A percentile compares a stretch with the other conserved stretches of the same genome.
These are phyloP conservation scores for Aspergillus texensis DNA, from an alignment of 2,329 filamentous ascomycete species.

Conservation along the genomic window DNA sequence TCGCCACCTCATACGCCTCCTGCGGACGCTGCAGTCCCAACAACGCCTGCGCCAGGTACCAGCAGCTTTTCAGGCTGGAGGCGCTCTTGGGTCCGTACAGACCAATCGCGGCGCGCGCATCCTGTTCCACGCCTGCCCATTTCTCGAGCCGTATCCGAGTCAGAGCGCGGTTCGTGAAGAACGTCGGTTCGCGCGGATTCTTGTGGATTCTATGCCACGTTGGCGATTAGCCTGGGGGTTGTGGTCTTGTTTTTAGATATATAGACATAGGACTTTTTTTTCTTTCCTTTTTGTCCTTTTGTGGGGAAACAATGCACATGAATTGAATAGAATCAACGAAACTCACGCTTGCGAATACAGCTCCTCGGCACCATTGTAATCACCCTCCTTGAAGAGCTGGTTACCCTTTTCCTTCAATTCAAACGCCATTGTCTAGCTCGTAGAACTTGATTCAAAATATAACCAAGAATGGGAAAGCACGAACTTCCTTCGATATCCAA, in stretches of 20 bases:
- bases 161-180: conserved; percentile 90
- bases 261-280: neutral
- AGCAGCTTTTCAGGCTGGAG: conserved; percentile 77
- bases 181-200: conserved; percentile 73
- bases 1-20: conserved; percentile 70
- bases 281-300: neutral
- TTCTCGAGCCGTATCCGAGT: conserved; percentile 72
- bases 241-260: neutral
- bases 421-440: conserved; percentile 29
- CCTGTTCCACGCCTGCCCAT: conserved; percentile 74
- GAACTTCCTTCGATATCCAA: neutral
- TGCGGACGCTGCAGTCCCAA: conserved; percentile 72
- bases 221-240: neutral
- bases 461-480: neutral
- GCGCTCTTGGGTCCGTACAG: conserved; percentile 56
- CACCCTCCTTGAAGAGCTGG: conserved; percentile 48
- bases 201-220: conserved; percentile 66
- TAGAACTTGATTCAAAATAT: neutral
- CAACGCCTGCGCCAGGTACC: conserved; percentile 81
- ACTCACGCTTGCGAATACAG: conserved; percentile 50
- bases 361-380: conserved; percentile 50
- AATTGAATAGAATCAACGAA: neutral
- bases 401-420: conserved; percentile 50
- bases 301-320: neutral
- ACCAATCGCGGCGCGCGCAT: conserved; percentile 75